These are phyloP conservation scores for Sutorius australiensis DNA, from an alignment of 768 basidiomycete species.

Conservation along the genomic window DNA sequence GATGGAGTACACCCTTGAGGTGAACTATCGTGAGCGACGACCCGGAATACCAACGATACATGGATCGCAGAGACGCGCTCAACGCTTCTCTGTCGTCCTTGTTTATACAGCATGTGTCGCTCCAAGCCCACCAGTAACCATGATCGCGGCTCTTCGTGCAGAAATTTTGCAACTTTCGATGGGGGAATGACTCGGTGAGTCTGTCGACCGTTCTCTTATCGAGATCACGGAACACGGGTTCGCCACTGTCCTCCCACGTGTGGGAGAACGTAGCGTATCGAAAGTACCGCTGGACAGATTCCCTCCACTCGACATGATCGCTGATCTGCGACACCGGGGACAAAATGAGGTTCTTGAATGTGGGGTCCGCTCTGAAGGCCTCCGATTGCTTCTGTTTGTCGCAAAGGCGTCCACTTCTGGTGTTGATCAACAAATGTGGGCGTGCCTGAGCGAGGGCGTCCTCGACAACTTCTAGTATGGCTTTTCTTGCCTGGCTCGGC, in stretches of 20 bases:
- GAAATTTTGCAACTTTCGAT: conserved; percentile 11
- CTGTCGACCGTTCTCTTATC: neutral
- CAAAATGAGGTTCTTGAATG: conserved; percentile 14
- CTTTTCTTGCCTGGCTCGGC: neutral
- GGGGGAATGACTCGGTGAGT: neutral
- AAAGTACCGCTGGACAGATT: conserved; percentile 6
- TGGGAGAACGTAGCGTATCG: conserved; percentile 19
- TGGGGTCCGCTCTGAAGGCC: conserved; percentile 7
- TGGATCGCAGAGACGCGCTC: conserved; percentile 19
- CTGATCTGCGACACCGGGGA: neutral
- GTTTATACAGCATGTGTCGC: conserved; percentile 27
- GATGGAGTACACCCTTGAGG: conserved; percentile 10
- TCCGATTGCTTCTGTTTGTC: conserved; percentile 6
- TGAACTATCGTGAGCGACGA: conserved; percentile 26
- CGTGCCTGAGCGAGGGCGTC: neutral
- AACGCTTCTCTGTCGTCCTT: conserved; percentile 15
- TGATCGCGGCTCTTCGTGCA: conserved; percentile 5
- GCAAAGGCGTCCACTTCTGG: conserved; percentile 13
- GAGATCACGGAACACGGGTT: conserved; percentile 7
- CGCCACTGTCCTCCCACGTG: conserved; percentile 15
- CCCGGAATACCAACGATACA: conserved; percentile 25
- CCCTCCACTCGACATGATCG: neutral
- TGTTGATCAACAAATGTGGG: conserved; percentile 14
- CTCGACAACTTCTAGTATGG: neutral
- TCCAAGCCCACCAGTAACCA: conserved; percentile 23